Percentiles rank a stretch among this genome's conserved stretches.
These are phyloP conservation scores for Pichia nanzhaoensis DNA, from an alignment of 805 yeast species.

Conservation along the genomic window DNA sequence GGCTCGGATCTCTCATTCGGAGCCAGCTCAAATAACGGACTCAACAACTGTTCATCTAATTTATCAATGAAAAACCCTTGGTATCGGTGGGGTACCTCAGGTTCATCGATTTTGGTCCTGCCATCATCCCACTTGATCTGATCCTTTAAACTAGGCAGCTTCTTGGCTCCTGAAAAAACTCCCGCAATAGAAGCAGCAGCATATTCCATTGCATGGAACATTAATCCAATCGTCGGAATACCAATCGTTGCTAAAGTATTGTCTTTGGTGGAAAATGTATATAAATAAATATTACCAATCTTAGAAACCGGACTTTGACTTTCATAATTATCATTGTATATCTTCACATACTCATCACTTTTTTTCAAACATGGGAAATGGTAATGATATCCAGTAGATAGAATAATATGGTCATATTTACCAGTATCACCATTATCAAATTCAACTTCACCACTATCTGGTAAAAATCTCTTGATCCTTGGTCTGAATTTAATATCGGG, in stretches of 20 bases:
- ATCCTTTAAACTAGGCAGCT: slow-evolving; percentile 35
- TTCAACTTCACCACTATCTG: slow-evolving; percentile 17
- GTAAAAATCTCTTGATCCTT: slow-evolving; percentile 14
- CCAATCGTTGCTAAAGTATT: slow-evolving; percentile 39
- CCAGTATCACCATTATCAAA: slow-evolving; percentile 31
- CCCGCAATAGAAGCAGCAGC: slow-evolving; percentile 52
- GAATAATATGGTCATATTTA: slow-evolving; percentile 34
- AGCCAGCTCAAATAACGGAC: slow-evolving; percentile 15
- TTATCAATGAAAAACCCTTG: slow-evolving; percentile 12
- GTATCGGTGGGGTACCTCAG: slow-evolving; percentile 15
- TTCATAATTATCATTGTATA: slow-evolving; percentile 6
- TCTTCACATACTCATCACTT: slow-evolving; percentile 10
- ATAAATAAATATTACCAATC: slow-evolving; percentile 22
- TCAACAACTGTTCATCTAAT: slow-evolving; percentile 12
- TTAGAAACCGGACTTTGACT: slow-evolving; percentile 11
- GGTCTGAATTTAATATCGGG: slow-evolving; percentile 17
- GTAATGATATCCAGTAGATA: slow-evolving; percentile 48
- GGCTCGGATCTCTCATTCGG: slow-evolving; percentile 16
- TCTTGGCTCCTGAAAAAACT: slow-evolving; percentile 40
- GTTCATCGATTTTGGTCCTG: slow-evolving; percentile 12
- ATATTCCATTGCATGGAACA: slow-evolving; percentile 45
- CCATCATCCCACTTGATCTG: slow-evolving; percentile 30
- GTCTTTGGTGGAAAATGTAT: slow-evolving; percentile 37
- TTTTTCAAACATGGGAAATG: slow-evolving; percentile 35
- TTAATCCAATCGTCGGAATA: slow-evolving; percentile 35